These are phyloP conservation scores for Salicornia ramosissima DNA, from an alignment of 148 eudicot genomes.

Conservation along the genomic window DNA sequence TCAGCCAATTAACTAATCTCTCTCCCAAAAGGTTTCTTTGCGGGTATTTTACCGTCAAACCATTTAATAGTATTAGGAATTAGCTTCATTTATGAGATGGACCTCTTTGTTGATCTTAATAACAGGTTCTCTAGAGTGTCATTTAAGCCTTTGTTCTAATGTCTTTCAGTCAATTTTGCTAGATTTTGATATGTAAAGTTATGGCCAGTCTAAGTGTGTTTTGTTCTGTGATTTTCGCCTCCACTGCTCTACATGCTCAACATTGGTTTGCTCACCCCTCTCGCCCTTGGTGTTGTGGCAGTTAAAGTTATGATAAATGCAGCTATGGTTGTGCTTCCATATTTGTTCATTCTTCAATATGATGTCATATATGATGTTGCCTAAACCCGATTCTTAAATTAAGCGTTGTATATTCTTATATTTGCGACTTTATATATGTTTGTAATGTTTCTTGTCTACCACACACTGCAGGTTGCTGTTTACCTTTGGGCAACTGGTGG, in stretches of 20 bases:
- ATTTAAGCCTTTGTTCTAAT: no score
- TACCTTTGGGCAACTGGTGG: constrained; percentile 80
- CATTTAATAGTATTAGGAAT: no score
- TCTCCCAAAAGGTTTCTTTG: not conserved
- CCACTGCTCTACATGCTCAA: not conserved
- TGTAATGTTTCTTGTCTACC: constrained; percentile 9
- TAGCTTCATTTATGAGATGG: no score
- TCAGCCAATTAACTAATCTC: not conserved
- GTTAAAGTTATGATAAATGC: not conserved
- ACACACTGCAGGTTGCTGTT: constrained; percentile 56
- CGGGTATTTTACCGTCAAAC: no score
- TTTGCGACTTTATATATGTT: not conserved
- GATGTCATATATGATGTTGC: not conserved
- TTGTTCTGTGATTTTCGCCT: no score
- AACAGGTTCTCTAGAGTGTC: no score
- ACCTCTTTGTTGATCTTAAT: no score
- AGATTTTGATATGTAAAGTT: no score
- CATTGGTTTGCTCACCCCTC: not conserved
- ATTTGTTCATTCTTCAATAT: not conserved
- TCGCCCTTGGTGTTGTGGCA: not conserved
- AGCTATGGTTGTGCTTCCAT: not conserved
- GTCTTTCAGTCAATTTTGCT: no score
- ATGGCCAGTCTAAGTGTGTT: no score
- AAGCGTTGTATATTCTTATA: not conserved
- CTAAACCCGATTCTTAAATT: not conserved